phyloP scores from a whole-genome alignment of 1,284 basidiomycete genomes.

The Ganoderma resinaceum region DNA sequence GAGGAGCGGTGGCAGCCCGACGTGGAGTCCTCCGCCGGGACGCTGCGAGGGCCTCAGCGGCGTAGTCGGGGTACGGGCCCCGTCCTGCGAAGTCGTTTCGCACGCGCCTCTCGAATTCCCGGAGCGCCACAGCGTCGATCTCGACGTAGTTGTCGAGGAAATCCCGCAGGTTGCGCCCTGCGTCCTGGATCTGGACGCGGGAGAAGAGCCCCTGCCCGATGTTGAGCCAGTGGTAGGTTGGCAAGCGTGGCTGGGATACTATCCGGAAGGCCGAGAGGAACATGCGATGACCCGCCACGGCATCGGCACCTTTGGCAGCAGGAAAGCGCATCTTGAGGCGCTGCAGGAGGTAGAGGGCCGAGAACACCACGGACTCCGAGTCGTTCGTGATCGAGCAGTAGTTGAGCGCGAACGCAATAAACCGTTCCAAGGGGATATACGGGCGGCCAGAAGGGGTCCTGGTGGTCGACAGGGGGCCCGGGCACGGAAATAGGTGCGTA shows the following conservation, averaged over 20 bases:
- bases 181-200: conserved; percentile 91
- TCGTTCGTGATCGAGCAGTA: conserved; percentile 86
- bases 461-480: background rate
- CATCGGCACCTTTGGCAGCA: conserved; percentile 70
- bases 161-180: conserved; percentile 93
- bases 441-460: background rate
- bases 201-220: conserved; percentile 93
- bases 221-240: conserved; percentile 96
- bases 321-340: conserved; percentile 91
- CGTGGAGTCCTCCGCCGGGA: background rate
- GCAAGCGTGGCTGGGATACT: conserved; percentile 86
- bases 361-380: conserved; percentile 86
- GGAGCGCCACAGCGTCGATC: conserved; percentile 70
- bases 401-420: conserved; percentile 89
- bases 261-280: conserved; percentile 97
- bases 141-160: conserved; percentile 92
- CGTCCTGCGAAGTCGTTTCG: conserved; percentile 63
- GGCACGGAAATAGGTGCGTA: background rate
- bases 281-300: conserved; percentile 88
- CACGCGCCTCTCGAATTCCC: conserved; percentile 68
- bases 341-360: conserved; percentile 84
- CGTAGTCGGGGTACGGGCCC: conserved; percentile 47
- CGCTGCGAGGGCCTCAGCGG: background rate
- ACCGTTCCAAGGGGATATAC: conserved; percentile 67
- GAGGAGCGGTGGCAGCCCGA: background rate